phyloP scores from a whole-genome alignment of 2,329 filamentous ascomycete genomes.

The Lachnellula hyalina region DNA sequence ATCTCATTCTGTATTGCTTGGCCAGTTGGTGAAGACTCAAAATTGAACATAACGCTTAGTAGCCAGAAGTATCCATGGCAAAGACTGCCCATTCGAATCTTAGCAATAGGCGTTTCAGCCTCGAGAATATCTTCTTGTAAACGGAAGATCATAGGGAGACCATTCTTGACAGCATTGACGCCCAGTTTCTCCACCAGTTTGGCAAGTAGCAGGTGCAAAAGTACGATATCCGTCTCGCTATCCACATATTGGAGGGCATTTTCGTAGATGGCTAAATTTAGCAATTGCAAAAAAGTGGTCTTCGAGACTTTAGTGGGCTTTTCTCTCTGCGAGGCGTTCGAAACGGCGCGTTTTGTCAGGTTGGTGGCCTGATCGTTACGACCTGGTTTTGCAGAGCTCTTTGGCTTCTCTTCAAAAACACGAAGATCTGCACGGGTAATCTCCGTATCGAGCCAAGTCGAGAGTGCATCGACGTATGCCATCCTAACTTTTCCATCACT shows the following conservation, averaged over 20 bases:
- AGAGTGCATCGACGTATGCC: constrained; percentile 77
- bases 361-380: constrained; percentile 27
- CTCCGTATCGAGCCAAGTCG: constrained; percentile 82
- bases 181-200: constrained; percentile 73
- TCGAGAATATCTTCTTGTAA: constrained; percentile 79
- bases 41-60: constrained; percentile 69
- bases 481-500: constrained; percentile 70
- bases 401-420: constrained; percentile 51
- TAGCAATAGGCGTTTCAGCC: constrained; percentile 59
- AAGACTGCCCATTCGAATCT: constrained; percentile 75
- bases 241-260: constrained; percentile 69
- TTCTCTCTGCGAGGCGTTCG: constrained; percentile 52
- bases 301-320: constrained; percentile 19
- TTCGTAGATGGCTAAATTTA: constrained; percentile 88
- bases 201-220: constrained; percentile 71
- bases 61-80: constrained; percentile 88
- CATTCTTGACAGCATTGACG: constrained; percentile 72
- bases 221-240: constrained; percentile 67
- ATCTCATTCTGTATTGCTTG: constrained; percentile 72
- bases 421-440: constrained; percentile 61
- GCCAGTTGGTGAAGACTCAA: constrained; percentile 65
- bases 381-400: constrained; percentile 33
- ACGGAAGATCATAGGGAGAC: constrained; percentile 82
- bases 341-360: constrained; percentile 54
- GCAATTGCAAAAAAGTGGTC: constrained; percentile 65